Base-by-base conservation (phyloP, 345 rosid genomes). In the Arabis hirsuta region DNA sequence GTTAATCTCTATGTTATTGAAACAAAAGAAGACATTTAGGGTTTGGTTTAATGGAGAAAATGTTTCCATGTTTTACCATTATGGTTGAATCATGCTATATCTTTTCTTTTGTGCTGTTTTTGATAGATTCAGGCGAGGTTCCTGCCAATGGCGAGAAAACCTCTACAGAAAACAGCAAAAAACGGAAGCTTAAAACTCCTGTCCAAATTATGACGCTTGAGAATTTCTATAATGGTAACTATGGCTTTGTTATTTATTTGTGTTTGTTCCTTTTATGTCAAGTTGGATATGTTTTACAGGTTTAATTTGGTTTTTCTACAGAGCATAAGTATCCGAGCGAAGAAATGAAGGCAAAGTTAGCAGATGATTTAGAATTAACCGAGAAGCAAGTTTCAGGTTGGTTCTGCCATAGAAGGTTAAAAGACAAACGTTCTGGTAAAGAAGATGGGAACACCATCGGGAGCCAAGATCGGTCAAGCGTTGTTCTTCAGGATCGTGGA, bases 341-440 rank as follows among this genome's bases (percentile, higher is more conserved):
- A 64, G 98, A 91, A 80, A 81, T 88, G 92, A 94, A 89, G 76
- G 74, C 67, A 14, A 80, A 83, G 78, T 60, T 94, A 65, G 89
- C 97, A 13, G 89, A 79, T 71, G 77, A 83, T 78, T 54, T 89
- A 46, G 91, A 87, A 6, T 80, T 94, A 85, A 94, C 98, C 1
- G 91, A 94, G 81, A 94, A 89, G 75, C 97, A 94, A 88, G 84
- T 94, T 77, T 87, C 96, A 26, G 90, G 97, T 46, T 94, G 98
- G 98, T 94, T 94, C 83, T 94, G 98, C 76, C 98, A 91, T 81
- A 84, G 96, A 86, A 87, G 97, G 79, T 82, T 88, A 66, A 94
- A 94, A 77, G 97, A 94, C 65, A 89, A 86, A 79, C 87, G 83
- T 68, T 76, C 77, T 52, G 72, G 69, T 54, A 89, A 76, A 79